A percentile compares a stretch with the other conserved stretches of the same genome.
Conservation (phyloP, 768 basidiomycete species). For the Leccinum variicolor region DNA sequence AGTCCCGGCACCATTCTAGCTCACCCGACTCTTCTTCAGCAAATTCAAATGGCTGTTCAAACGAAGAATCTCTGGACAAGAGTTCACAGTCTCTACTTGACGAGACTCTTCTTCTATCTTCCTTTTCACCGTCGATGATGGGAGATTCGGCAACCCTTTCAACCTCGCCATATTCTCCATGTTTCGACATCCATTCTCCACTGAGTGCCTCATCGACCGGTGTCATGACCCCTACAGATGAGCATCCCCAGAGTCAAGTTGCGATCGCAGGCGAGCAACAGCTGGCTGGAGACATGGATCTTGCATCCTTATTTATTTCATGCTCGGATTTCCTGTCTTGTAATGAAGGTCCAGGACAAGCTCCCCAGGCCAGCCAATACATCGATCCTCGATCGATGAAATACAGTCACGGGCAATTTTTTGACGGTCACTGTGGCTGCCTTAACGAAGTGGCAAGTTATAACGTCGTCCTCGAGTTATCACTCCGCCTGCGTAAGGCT, state of each 20-base stretch:
- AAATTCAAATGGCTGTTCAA: slow-evolving; percentile 1
- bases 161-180: slow-evolving; percentile 11
- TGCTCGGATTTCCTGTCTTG: slow-evolving; percentile 25
- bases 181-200: slow-evolving; percentile 22
- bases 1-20: slow-evolving; percentile 4
- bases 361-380: not conserved
- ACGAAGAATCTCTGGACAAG: slow-evolving; percentile 4
- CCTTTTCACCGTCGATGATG: slow-evolving; percentile 30
- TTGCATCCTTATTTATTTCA: slow-evolving; percentile 40
- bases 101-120: slow-evolving; percentile 24
- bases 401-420: slow-evolving; percentile 9
- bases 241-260: slow-evolving; percentile 34
- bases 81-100: not conserved
- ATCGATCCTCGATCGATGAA: slow-evolving; percentile 11
- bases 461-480: slow-evolving; percentile 61
- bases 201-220: slow-evolving; percentile 31
- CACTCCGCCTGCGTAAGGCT: slow-evolving; percentile 57
- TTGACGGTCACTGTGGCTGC: slow-evolving; percentile 52
- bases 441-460: slow-evolving; percentile 53
- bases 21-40: slow-evolving; percentile 1
- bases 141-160: slow-evolving; percentile 24
- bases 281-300: slow-evolving; percentile 37
- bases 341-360: slow-evolving; percentile 10
- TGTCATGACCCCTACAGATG: slow-evolving; percentile 46
- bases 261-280: slow-evolving; percentile 22